Evolutionary conservation across 2,329 filamentous ascomycete species (phyloP).

Genomic region (Endocalyx cinctus): DNA sequence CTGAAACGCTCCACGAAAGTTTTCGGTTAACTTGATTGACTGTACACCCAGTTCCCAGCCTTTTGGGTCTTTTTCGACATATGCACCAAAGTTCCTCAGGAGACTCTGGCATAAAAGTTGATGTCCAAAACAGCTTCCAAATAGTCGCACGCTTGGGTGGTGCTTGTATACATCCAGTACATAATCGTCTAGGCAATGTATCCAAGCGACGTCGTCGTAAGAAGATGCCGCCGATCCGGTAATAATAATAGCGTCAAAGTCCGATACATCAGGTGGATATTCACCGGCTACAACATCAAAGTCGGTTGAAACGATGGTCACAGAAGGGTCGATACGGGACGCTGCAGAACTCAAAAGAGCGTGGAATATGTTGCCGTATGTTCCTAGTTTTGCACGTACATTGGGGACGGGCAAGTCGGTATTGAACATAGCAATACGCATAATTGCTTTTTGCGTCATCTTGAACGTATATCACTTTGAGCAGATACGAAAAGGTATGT

Average conservation of each 20-base stretch:
- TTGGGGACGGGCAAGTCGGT: slow-evolving; percentile 2
- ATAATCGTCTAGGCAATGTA: slow-evolving; percentile 1
- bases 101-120: slow-evolving; percentile 30
- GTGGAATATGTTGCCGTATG: slow-evolving; percentile 2
- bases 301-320: background rate
- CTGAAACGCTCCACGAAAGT: slow-evolving; percentile 12
- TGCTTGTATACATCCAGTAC: slow-evolving; percentile 19
- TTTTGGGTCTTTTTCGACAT: slow-evolving; percentile 10
- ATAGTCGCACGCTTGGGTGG: slow-evolving; percentile 25
- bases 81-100: slow-evolving; percentile 18
- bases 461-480: no score
- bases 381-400: slow-evolving; percentile 1
- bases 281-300: slow-evolving; percentile 18
- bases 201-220: slow-evolving; percentile 5
- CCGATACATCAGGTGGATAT: slow-evolving; percentile 21
- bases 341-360: background rate
- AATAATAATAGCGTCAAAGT: slow-evolving; percentile 29
- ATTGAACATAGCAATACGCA: slow-evolving; percentile 3
- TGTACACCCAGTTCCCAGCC: slow-evolving; percentile 20
- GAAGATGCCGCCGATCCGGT: slow-evolving; percentile 26
- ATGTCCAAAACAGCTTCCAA: slow-evolving; percentile 35
- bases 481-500: no score
- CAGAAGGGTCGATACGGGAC: background rate
- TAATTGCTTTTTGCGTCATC: background rate
- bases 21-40: slow-evolving; percentile 4